Evolutionary conservation across 176 grass and related monocot species (phyloP).

Genomic region (Alloteropsis semialata): DNA sequence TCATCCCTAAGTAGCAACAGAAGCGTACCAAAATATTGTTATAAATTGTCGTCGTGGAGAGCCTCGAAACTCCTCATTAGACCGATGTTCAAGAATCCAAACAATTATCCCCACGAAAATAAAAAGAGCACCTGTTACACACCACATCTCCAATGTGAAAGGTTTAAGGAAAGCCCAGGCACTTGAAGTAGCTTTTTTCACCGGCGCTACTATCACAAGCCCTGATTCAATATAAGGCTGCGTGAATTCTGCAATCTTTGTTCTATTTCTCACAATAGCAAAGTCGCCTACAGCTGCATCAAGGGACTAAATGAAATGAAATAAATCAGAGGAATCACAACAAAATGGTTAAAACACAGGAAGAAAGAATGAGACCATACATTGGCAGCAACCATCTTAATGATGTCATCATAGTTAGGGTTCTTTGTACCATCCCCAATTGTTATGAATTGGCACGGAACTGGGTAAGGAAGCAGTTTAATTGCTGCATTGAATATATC

Average conservation of each 20-base stretch:
- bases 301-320: constrained; percentile 42
- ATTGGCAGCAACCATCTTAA: constrained; percentile 64
- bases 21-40: constrained; percentile 73
- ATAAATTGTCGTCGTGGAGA: constrained; percentile 55
- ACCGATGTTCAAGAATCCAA: constrained; percentile 86
- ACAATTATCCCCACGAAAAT: constrained; percentile 70
- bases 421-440: constrained; percentile 66
- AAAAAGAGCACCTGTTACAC: constrained; percentile 69
- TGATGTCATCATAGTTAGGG: constrained; percentile 63
- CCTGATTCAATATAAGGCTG: constrained; percentile 77
- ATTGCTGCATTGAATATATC: constrained; percentile 77
- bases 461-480: constrained; percentile 71
- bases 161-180: constrained; percentile 87
- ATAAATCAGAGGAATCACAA: constrained; percentile 19
- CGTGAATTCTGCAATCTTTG: constrained; percentile 73
- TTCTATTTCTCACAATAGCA: constrained; percentile 82
- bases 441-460: constrained; percentile 65
- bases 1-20: not conserved
- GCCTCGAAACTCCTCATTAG: constrained; percentile 73
- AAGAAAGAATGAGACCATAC: constrained; percentile 40
- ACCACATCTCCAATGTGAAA: constrained; percentile 86
- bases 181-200: constrained; percentile 54
- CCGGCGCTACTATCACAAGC: constrained; percentile 67
- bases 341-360: constrained; percentile 17
- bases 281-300: constrained; percentile 88